phyloP scores from a whole-genome alignment of 2,329 filamentous ascomycete genomes.

The Mycosphaerella arachidis region DNA sequence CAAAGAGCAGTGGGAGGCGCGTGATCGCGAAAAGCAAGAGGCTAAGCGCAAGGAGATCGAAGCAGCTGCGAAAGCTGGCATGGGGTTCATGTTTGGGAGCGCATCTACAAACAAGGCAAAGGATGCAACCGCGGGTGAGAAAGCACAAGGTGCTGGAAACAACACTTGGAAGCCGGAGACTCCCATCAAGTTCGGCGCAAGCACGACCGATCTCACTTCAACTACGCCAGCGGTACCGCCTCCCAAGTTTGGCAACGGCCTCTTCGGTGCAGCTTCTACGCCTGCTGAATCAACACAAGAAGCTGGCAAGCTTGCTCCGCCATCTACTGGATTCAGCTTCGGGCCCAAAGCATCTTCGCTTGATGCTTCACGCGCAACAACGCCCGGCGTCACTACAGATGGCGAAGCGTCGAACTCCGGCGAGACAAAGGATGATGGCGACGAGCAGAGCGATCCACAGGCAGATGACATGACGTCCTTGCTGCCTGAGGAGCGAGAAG shows the following conservation, averaged over 20 bases:
- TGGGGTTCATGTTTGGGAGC: slow-evolving; percentile 22
- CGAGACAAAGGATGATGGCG: slow-evolving; percentile 23
- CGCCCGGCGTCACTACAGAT: slow-evolving; percentile 45
- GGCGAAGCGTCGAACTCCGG: slow-evolving; percentile 30
- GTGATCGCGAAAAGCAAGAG: slow-evolving; percentile 43
- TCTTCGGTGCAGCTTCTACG: slow-evolving; percentile 13
- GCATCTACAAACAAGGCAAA: slow-evolving; percentile 11
- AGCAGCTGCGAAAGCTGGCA: slow-evolving; percentile 33
- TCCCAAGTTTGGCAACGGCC: slow-evolving; percentile 12
- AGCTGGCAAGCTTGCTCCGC: slow-evolving; percentile 20
- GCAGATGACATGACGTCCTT: slow-evolving; percentile 58
- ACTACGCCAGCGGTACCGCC: slow-evolving; percentile 22
- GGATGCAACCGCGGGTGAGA: slow-evolving; percentile 18
- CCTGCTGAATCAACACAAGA: slow-evolving; percentile 16
- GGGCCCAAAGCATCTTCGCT: slow-evolving; percentile 31
- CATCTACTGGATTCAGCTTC: slow-evolving; percentile 38
- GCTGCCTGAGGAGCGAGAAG: slow-evolving; percentile 56
- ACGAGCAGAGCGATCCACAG: slow-evolving; percentile 35
- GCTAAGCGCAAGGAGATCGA: slow-evolving; percentile 43
- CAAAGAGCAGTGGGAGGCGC: slow-evolving; percentile 46
- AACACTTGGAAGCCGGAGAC: slow-evolving; percentile 47
- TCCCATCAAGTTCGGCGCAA: slow-evolving; percentile 45
- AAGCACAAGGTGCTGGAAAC: slow-evolving; percentile 30
- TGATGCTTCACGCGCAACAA: slow-evolving; percentile 43
- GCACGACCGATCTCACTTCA: slow-evolving; percentile 17